A percentile compares a stretch with the other conserved stretches of the same genome.
These are phyloP conservation scores for Calophaca sinica DNA, from an alignment of 306 rosid genomes.

Conservation along the genomic window DNA sequence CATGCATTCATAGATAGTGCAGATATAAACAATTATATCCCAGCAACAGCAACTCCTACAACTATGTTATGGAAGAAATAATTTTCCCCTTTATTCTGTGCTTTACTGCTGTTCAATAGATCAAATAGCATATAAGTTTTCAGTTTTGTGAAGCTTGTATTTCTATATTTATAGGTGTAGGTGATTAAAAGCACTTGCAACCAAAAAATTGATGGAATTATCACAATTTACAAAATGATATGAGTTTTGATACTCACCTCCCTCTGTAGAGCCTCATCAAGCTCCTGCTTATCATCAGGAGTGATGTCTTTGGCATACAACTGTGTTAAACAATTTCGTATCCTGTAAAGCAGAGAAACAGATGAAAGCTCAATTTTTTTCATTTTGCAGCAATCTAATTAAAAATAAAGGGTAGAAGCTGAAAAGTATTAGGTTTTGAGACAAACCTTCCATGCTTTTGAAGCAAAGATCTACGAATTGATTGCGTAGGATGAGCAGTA, in stretches of 20 bases:
- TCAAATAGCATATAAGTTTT: background rate
- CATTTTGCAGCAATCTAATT: background rate
- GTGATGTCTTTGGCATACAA: constrained; percentile 80
- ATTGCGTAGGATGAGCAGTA: constrained; percentile 97
- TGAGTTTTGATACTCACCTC: constrained; percentile 64
- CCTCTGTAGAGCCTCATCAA: constrained; percentile 93
- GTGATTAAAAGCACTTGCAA: constrained; percentile 5
- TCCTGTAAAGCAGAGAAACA: constrained; percentile 55
- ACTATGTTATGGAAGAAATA: too few relatives aligned
- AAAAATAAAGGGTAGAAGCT: background rate
- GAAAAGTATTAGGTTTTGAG: background rate
- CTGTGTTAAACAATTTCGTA: constrained; percentile 73
- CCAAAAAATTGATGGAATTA: background rate
- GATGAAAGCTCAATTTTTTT: constrained; percentile 7
- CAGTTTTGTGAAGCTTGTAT: constrained; percentile 18
- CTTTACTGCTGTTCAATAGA: too few relatives aligned
- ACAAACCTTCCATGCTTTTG: constrained; percentile 91
- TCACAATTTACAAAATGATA: background rate
- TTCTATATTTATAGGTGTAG: constrained; percentile 8
- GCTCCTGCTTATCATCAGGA: constrained; percentile 92
- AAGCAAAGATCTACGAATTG: constrained; percentile 93
- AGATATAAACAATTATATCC: constrained; percentile 2
- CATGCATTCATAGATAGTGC: constrained; percentile 11
- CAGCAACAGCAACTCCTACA: background rate
- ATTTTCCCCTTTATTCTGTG: too few relatives aligned